Evolutionary conservation across 2,329 filamentous ascomycete genomes (phyloP).

Genomic region (Trichoderma koningiopsis): DNA sequence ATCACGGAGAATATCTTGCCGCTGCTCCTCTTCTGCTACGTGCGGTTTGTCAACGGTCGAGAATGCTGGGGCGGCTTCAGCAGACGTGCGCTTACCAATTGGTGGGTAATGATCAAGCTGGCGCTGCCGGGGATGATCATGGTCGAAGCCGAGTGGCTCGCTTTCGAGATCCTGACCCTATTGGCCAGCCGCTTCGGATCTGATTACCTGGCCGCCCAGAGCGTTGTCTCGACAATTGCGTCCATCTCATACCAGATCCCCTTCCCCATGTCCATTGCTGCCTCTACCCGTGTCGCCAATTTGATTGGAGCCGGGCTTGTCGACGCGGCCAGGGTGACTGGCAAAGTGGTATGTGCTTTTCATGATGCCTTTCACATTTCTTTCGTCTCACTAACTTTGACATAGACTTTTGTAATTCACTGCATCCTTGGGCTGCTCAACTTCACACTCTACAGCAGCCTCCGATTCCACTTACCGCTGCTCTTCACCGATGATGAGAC

Average conservation of each 20-base stretch:
- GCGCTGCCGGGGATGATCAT: slow-evolving; percentile 88
- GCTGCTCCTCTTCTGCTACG: slow-evolving; percentile 74
- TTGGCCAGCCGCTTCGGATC: slow-evolving; percentile 77
- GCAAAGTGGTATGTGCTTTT: slow-evolving; percentile 63
- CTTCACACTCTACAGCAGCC: slow-evolving; percentile 64
- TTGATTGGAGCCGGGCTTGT: slow-evolving; percentile 85
- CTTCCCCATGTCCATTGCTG: slow-evolving; percentile 86
- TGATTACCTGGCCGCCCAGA: slow-evolving; percentile 82
- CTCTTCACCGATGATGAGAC: slow-evolving; percentile 76
- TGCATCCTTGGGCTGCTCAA: slow-evolving; percentile 78
- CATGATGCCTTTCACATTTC: background rate
- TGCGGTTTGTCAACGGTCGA: slow-evolving; percentile 70
- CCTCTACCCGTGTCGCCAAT: slow-evolving; percentile 86
- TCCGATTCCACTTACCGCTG: slow-evolving; percentile 73
- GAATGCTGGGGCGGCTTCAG: slow-evolving; percentile 87
- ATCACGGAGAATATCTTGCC: slow-evolving; percentile 79
- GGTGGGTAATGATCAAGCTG: slow-evolving; percentile 80
- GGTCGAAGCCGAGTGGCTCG: slow-evolving; percentile 91
- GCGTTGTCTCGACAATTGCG: slow-evolving; percentile 76
- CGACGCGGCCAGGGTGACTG: slow-evolving; percentile 76
- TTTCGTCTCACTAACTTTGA: background rate
- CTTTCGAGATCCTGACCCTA: slow-evolving; percentile 90
- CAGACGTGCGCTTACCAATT: slow-evolving; percentile 69
- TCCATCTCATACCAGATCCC: slow-evolving; percentile 87
- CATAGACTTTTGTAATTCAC: slow-evolving; percentile 61